Conservation (phyloP, 1,284 basidiomycete genomes). For the Heterobasidion irregulare region DNA sequence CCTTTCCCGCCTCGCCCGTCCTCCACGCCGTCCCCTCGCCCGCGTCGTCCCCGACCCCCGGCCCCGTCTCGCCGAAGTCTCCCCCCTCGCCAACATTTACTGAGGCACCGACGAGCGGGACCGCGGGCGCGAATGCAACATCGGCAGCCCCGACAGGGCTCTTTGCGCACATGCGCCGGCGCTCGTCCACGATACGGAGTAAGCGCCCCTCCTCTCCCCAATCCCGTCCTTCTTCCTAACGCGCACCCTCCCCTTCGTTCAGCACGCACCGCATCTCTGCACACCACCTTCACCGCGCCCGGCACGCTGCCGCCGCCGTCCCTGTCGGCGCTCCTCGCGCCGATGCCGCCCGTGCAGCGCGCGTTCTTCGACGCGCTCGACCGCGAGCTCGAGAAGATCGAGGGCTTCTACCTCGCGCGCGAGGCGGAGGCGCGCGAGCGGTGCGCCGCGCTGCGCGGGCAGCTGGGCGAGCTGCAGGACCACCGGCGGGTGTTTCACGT, state of each 20-base stretch:
- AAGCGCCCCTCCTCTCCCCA: background rate
- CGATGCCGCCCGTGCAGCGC: constrained; percentile 50
- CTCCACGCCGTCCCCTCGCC: background rate
- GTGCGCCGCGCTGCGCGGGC: constrained; percentile 25
- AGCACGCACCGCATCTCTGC: background rate
- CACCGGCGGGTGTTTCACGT: constrained; percentile 68
- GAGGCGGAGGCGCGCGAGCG: constrained; percentile 48
- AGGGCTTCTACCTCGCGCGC: constrained; percentile 71
- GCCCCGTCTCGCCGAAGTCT: background rate
- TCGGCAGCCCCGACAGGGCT: background rate
- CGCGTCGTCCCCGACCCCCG: too few species aligned
- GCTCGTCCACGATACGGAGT: constrained; percentile 3
- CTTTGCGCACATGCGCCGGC: constrained; percentile 4
- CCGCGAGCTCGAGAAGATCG: constrained; percentile 72
- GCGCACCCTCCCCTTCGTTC: background rate
- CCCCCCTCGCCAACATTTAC: background rate
- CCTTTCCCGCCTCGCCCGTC: background rate
- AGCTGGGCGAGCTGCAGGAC: constrained; percentile 67
- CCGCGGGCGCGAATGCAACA: background rate
- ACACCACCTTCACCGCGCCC: background rate
- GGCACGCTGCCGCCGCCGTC: constrained; percentile 20
- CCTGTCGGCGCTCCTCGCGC: constrained; percentile 41
- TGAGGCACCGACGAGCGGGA: background rate
- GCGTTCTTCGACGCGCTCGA: constrained; percentile 75
- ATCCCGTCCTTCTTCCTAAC: background rate